These are phyloP conservation scores for Cyclanthera cordifolia DNA, from an alignment of 306 rosid genomes.

Conservation along the genomic window DNA sequence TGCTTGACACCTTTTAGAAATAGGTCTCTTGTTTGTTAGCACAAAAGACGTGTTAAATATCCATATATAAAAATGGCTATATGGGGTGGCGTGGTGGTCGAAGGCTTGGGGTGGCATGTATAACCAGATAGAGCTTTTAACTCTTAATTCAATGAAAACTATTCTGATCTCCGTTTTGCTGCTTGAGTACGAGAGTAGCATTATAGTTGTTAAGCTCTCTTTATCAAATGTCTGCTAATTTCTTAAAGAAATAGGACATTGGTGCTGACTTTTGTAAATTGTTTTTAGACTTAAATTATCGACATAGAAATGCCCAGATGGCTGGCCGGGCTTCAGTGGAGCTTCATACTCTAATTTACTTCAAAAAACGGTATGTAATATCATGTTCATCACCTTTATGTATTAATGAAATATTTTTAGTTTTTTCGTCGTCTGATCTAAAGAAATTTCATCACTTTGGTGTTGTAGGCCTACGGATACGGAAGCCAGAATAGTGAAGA, in stretches of 20 bases:
- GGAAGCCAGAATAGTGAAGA: slow-evolving; percentile 87
- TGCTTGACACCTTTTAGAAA: too few relatives aligned
- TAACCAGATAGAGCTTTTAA: neutral
- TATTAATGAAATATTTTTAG: neutral
- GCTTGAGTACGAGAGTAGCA: neutral
- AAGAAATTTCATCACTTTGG: slow-evolving; percentile 15
- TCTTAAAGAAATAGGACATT: neutral
- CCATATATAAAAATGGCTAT: too few relatives aligned
- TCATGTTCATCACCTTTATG: neutral
- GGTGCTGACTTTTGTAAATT: slow-evolving; percentile 1
- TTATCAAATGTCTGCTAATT: neutral
- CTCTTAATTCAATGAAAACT: neutral
- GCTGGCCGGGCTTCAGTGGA: slow-evolving; percentile 92
- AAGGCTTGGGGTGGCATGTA: neutral
- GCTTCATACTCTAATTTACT: slow-evolving; percentile 71
- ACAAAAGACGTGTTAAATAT: too few relatives aligned
- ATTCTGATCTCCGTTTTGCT: neutral
- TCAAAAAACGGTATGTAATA: slow-evolving; percentile 49
- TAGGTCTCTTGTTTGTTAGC: too few relatives aligned
- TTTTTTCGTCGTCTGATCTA: neutral
- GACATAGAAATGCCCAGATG: slow-evolving; percentile 96
- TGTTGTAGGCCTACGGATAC: slow-evolving; percentile 70
- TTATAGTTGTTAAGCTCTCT: neutral
- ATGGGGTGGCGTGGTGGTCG: too few relatives aligned
- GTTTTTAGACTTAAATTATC: slow-evolving; percentile 75